Evolutionary conservation across 257 asterid genomes (phyloP), one percentile per base, ranked within the genome.

Genomic region (Solanum virginianum): DNA sequence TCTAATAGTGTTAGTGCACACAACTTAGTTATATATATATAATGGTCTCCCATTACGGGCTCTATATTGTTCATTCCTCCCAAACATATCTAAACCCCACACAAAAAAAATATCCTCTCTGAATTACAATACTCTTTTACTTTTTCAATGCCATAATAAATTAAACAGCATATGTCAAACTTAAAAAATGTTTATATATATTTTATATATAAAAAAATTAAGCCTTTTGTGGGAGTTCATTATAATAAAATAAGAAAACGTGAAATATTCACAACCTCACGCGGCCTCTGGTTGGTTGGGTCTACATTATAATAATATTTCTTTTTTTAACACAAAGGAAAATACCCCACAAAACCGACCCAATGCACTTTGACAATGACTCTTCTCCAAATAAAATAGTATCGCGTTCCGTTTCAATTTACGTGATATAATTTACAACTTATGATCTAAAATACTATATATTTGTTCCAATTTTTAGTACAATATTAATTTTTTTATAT

Each of bases 331-430:
- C 72, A 71, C 62, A 36, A 63, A 36, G 59, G 18, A 20, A 54
- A 9, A 51, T 88, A 80, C 69, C 88, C 90, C 83, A 86, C 88
- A 56, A 71, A 66, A 87, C 90, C 91, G 92, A 86, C 90, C 80
- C 86, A 90, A 81, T 90, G 85, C 70, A 88, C 80, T 81, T 82
- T 83, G 90, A 90, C 83, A 45, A 74, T 36, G 90, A 90, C 92
- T 41, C 83, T 54, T 85, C 92, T 87, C 90, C 91, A 84, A 90
- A 87, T 85, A 83, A 36, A 36, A 4, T 36, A 36, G 41, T 36
- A 36, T 36, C 41, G 41, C 41, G 41, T 36, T 32, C 41, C 1
- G 41, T 36, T 36, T 0, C 7, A 36, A 36, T 36, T 36, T 36
- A 36, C 0, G 6, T 36, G 41, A 36, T 36, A 36, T 36, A 36